A percentile compares a stretch with the other conserved stretches of the same genome.
Evolutionary conservation across 768 basidiomycete species (phyloP).

Genomic region (Hygrophorus russula): DNA sequence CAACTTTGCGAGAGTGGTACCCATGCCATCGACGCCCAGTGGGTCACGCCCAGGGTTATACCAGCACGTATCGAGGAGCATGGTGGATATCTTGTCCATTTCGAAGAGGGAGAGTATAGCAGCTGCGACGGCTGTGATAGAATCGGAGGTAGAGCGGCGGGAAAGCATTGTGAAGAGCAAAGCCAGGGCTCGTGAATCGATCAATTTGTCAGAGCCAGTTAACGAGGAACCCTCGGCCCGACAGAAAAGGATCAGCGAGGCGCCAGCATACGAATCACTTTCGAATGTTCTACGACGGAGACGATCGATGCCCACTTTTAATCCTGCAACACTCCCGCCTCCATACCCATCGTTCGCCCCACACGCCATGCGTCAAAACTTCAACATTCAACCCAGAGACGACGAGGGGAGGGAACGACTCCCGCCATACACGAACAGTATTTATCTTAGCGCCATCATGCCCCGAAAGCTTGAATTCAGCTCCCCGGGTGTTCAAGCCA

Average conservation of each 20-base stretch:
- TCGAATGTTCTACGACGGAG: slow-evolving; percentile 41
- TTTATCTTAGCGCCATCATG: slow-evolving; percentile 74
- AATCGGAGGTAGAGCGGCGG: slow-evolving; percentile 1
- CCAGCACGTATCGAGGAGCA: slow-evolving; percentile 51
- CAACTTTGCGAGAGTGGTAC: slow-evolving; percentile 1
- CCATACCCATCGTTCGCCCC: slow-evolving; percentile 44
- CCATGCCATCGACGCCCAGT: slow-evolving; percentile 7
- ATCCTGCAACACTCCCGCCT: slow-evolving; percentile 41
- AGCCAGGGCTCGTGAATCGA: slow-evolving; percentile 4
- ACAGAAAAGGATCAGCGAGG: slow-evolving; percentile 20
- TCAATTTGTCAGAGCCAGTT: not conserved
- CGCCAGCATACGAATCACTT: slow-evolving; percentile 22
- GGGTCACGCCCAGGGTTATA: slow-evolving; percentile 34
- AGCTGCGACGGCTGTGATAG: slow-evolving; percentile 2
- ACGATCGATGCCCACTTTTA: slow-evolving; percentile 64
- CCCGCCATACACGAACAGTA: slow-evolving; percentile 70
- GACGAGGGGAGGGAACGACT: slow-evolving; percentile 80
- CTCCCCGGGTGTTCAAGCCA: slow-evolving; percentile 74
- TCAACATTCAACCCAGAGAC: slow-evolving; percentile 38
- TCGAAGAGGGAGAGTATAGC: slow-evolving; percentile 16
- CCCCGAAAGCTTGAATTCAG: slow-evolving; percentile 91
- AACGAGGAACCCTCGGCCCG: slow-evolving; percentile 5
- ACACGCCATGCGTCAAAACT: slow-evolving; percentile 10
- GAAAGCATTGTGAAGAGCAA: not conserved
- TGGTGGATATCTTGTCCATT: slow-evolving; percentile 40